Conservation (phyloP, 805 yeast genomes). For the Pichia gijzeniarum region DNA sequence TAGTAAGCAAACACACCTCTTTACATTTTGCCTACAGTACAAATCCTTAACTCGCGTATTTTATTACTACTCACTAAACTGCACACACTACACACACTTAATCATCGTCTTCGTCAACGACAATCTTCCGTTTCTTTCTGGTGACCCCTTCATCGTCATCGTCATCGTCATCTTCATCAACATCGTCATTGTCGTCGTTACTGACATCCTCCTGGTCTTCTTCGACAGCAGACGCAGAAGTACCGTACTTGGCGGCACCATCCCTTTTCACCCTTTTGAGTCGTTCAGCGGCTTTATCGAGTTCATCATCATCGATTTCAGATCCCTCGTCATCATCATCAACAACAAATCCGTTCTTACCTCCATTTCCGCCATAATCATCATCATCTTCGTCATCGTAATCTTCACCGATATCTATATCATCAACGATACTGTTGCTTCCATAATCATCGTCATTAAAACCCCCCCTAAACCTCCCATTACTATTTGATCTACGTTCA, state of each 20-base stretch:
- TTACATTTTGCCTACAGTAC: no score
- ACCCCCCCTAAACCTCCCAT: conserved; percentile 22
- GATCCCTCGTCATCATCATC: conserved; percentile 30
- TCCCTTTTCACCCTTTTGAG: conserved; percentile 47
- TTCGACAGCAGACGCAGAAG: conserved; percentile 24
- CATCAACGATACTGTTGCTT: conserved; percentile 10
- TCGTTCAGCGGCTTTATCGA: conserved; percentile 52
- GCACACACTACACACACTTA: neutral
- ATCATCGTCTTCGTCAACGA: conserved; percentile 34
- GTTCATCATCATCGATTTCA: conserved; percentile 31
- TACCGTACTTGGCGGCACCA: conserved; percentile 44
- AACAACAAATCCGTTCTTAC: conserved; percentile 31
- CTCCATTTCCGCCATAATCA: conserved; percentile 20
- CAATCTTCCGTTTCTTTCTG: conserved; percentile 40
- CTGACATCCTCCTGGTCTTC: conserved; percentile 45
- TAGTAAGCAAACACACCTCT: no score
- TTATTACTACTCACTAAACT: neutral
- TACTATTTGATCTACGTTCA: conserved; percentile 33
- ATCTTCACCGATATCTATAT: conserved; percentile 12
- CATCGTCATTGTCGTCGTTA: conserved; percentile 47
- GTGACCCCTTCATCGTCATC: conserved; percentile 47
- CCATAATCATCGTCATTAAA: conserved; percentile 33
- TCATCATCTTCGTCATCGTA: conserved; percentile 6
- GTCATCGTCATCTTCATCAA: conserved; percentile 38
- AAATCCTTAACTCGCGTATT: no score